A percentile compares a stretch with the other conserved stretches of the same genome.
phyloP scores from a whole-genome alignment of 2,329 filamentous ascomycete species.

The Diaporthe ampelina region DNA sequence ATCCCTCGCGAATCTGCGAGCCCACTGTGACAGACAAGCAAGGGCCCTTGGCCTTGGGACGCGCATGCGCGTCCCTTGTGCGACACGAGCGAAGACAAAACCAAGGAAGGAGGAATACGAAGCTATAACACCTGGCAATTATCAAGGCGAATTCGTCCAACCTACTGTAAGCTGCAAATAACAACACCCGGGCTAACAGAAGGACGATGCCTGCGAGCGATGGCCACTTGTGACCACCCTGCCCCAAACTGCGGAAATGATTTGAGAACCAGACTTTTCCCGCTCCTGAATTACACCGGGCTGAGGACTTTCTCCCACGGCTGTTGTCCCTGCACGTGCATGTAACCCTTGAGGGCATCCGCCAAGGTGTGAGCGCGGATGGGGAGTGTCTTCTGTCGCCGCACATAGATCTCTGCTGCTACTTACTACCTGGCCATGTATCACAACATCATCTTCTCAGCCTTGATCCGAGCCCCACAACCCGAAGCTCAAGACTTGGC shows the following conservation, averaged over 20 bases:
- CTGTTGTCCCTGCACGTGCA: background rate
- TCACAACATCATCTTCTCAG: constrained; percentile 5
- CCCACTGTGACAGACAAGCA: background rate
- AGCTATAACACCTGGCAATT: constrained; percentile 12
- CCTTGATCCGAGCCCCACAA: constrained; percentile 11
- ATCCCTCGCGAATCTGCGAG: background rate
- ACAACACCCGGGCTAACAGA: background rate
- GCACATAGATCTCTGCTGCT: constrained; percentile 9
- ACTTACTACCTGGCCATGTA: constrained; percentile 15
- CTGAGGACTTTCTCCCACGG: background rate
- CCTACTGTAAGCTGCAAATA: background rate
- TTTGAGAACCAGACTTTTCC: background rate
- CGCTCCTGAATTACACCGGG: background rate
- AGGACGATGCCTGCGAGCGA: constrained; percentile 7
- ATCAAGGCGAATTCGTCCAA: constrained; percentile 29
- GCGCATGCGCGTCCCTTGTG: background rate
- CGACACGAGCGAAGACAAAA: background rate
- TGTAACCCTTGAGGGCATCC: background rate
- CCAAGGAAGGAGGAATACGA: constrained; percentile 16
- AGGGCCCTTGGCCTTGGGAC: background rate
- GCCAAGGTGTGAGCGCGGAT: background rate
- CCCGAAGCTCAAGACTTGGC: constrained; percentile 4
- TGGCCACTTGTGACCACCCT: background rate
- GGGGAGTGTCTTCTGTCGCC: background rate
- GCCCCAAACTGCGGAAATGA: constrained; percentile 13